Conservation (phyloP, 768 basidiomycete genomes). For the Boletus subcaerulescens region DNA sequence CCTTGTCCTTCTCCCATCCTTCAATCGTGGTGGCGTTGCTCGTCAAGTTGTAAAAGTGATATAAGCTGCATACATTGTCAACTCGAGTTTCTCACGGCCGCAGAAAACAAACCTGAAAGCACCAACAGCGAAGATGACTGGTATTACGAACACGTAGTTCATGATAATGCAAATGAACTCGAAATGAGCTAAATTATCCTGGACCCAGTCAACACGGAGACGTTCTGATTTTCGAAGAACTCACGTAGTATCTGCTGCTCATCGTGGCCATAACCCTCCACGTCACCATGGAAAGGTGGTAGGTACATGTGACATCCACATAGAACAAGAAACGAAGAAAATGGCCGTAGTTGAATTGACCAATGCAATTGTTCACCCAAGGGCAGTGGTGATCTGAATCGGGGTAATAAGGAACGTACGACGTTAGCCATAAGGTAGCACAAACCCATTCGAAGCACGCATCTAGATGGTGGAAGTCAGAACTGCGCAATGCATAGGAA, state of each 20-base stretch:
- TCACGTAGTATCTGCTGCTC: constrained; percentile 50
- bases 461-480: constrained; percentile 40
- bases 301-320: constrained; percentile 86
- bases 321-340: constrained; percentile 91
- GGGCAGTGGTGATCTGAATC: constrained; percentile 82
- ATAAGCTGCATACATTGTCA: constrained; percentile 53
- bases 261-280: constrained; percentile 53
- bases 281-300: constrained; percentile 84
- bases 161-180: constrained; percentile 85
- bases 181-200: constrained; percentile 65
- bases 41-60: constrained; percentile 76
- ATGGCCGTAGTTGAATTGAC: constrained; percentile 85
- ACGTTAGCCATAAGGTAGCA: neutral
- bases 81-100: neutral
- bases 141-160: constrained; percentile 83
- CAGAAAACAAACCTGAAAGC: constrained; percentile 67
- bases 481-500: neutral
- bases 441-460: constrained; percentile 87
- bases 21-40: constrained; percentile 95
- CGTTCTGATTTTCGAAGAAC: constrained; percentile 14
- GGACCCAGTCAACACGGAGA: neutral
- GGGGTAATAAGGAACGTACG: constrained; percentile 4
- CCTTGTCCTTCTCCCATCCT: constrained; percentile 97
- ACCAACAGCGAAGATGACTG: constrained; percentile 85
- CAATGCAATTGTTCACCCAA: constrained; percentile 94